Evolutionary conservation across 352 stramenopile genomes (phyloP).

Genomic region (Globisporangium megalacanthum): DNA sequence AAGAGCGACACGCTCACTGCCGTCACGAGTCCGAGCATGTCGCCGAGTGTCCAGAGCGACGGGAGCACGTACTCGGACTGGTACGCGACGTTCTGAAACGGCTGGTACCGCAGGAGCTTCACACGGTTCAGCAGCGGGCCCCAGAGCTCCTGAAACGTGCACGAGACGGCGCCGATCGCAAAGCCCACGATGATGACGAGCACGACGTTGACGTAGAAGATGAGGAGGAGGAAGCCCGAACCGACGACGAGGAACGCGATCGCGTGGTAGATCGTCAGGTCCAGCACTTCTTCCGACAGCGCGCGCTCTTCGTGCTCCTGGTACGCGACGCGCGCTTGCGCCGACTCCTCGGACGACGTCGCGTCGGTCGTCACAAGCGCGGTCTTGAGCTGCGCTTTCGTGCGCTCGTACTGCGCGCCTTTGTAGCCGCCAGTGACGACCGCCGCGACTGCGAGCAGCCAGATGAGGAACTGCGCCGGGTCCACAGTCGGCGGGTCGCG

Average conservation of each 20-base stretch:
- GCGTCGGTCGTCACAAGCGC: conserved; percentile 39
- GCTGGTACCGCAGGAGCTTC: conserved; percentile 24
- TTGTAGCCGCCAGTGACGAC: conserved; percentile 75
- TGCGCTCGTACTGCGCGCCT: conserved; percentile 55
- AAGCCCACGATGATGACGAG: conserved; percentile 76
- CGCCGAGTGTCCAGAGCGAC: conserved; percentile 76
- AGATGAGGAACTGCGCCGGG: conserved; percentile 67
- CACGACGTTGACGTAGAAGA: conserved; percentile 87
- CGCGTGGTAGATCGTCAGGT: conserved; percentile 86
- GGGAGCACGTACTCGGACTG: conserved; percentile 35
- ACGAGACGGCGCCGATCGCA: conserved; percentile 48
- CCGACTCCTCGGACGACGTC: conserved; percentile 44
- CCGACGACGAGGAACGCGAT: conserved; percentile 89
- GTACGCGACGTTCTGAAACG: conserved; percentile 41
- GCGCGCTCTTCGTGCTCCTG: conserved; percentile 48
- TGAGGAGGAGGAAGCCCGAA: conserved; percentile 84
- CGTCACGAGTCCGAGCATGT: conserved; percentile 78
- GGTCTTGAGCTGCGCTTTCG: conserved; percentile 49
- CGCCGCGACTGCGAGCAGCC: conserved; percentile 65
- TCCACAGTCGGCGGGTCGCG: conserved; percentile 52
- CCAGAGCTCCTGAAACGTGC: conserved; percentile 53
- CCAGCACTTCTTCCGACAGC: conserved; percentile 67
- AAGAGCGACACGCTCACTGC: conserved; percentile 38
- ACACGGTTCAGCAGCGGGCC: conserved; percentile 44
- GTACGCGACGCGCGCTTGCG: conserved; percentile 42